Base-by-base conservation (phyloP, 139 green algal genomes). In the Chlamydomonas sp. region DNA sequence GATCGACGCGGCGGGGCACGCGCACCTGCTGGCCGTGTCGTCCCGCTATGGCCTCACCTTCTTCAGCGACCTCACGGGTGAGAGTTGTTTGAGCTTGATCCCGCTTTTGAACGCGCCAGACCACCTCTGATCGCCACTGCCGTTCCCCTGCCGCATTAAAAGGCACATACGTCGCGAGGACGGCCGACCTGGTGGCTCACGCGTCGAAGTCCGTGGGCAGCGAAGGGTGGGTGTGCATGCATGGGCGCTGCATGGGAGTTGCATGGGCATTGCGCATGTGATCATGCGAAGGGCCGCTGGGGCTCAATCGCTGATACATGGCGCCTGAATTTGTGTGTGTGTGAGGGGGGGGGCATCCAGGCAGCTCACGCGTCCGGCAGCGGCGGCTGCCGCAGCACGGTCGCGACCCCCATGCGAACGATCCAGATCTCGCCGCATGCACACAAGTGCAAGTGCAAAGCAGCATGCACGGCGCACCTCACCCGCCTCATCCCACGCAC, bases 21-120 rank as follows among this genome's bases (percentile, higher is more conserved):
- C 63, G 0, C n/a, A 16, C 24, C 22, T 66, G 35, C 48, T 76
- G 5, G 29, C 50, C 2, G 48, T 47, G 0, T 35, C 29, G 35
- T 58, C 47, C 49, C 64, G 65, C 35, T 38, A 76, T 38, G 71
- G 71, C 0, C 13, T 76, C 1, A n/a, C 58, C 0, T 71, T 76
- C 49, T 76, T 61, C 50, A 71, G 62, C 24, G 63, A 76, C 36
- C 43, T 69, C 1, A 38, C 63, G 60, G 71, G 71, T 76, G 58
- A 29, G 65, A 28, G 10, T 5, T 3, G 13, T 26, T 64, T 20
- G 34, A 64, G 30, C 54, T 33, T 16, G 8, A 36, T 64, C 8
- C 30, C 30, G 22, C 24, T 36, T 36, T 20, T 33, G 54, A 20
- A 26, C 54, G 30, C 10, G 16, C 54, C 30, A 22, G 34, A 20